Base-by-base conservation (phyloP, 768 basidiomycete species). In the Tricholoma sp. region DNA sequence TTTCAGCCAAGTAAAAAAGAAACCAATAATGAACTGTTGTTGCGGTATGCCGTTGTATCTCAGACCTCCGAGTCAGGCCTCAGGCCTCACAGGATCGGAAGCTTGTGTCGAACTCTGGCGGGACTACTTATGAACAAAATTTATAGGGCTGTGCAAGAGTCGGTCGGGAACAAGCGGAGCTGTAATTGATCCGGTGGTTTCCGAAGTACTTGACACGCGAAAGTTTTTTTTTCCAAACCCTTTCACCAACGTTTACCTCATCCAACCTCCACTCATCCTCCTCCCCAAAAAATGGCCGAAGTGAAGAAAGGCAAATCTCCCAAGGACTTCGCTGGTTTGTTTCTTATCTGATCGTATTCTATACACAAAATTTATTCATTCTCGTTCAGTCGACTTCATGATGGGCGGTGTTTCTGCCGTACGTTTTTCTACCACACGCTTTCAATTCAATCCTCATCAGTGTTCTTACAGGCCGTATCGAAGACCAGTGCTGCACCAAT, bases 401-500 rank as follows among this genome's bases (percentile, higher is more conserved):
- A 95, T 95, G 93, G 93, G 93, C 73, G 93, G 91, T 87, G 89
- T 93, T 67, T 92, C 91, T 62, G 90, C 91, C 68, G 89, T 91
- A 73, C 51, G 88, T 79, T 55, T 61, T 52, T 9, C 22, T 7
- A n/a, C 11, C 21, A 50, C 21, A 0, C 41, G 8, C 32, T 16
- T 35, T 45, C 12, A 59, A 39, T 29, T 55, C 56, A 19, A 41
- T 41, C 58, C 60, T 72, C 57, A 72, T 55, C 56, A 56, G 55
- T 37, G 31, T 58, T 47, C 59, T 34, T 59, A 59, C 34, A 94
- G 92, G 97, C 97, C 66, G 92, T 98, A 74, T 90, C 97, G 56
- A 99, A 99, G 85, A 98, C 97, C 64, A 91, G 90, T 64, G 97
- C 97, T 67, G 97, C 97, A 63, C 97, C 97, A 77, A 99, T 99